A percentile compares a stretch with the other conserved stretches of the same genome.
These are phyloP conservation scores for Colletotrichum cordylinicola DNA, from an alignment of 2,329 filamentous ascomycete genomes.

Conservation along the genomic window DNA sequence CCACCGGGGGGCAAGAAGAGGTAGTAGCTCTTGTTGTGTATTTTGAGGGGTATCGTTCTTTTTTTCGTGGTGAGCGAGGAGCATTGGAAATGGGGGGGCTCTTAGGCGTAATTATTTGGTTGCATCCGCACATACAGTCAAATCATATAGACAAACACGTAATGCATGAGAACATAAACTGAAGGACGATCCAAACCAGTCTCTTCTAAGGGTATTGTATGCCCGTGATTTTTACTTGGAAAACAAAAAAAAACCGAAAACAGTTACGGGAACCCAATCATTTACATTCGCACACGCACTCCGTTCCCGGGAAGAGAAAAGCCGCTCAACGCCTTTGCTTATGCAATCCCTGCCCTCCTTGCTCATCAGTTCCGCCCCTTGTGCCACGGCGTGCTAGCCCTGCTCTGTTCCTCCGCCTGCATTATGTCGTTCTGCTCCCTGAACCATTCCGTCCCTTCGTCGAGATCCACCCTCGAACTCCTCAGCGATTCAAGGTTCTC, in stretches of 20 bases:
- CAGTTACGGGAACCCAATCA: conserved; percentile 8
- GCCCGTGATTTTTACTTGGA: conserved; percentile 4
- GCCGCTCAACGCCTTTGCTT: conserved; percentile 16
- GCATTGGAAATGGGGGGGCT: neutral
- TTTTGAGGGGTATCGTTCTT: neutral
- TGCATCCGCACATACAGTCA: neutral
- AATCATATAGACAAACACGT: neutral
- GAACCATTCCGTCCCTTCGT: conserved; percentile 53
- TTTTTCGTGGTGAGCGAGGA: neutral
- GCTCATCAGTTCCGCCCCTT: conserved; percentile 21
- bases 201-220: conserved; percentile 16
- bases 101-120: neutral
- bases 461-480: conserved; percentile 48
- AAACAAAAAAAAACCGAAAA: conserved; percentile 11
- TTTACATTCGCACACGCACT: neutral
- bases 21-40: neutral
- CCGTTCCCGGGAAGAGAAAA: neutral
- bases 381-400: conserved; percentile 39
- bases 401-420: conserved; percentile 41
- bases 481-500: conserved; percentile 42
- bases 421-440: conserved; percentile 49
- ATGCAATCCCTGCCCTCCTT: neutral
- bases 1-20: conserved; percentile 35
- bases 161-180: neutral
- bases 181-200: conserved; percentile 2